These are phyloP conservation scores for Drosera spatulata DNA, from an alignment of 179 eudicot genomes.

Conservation along the genomic window DNA sequence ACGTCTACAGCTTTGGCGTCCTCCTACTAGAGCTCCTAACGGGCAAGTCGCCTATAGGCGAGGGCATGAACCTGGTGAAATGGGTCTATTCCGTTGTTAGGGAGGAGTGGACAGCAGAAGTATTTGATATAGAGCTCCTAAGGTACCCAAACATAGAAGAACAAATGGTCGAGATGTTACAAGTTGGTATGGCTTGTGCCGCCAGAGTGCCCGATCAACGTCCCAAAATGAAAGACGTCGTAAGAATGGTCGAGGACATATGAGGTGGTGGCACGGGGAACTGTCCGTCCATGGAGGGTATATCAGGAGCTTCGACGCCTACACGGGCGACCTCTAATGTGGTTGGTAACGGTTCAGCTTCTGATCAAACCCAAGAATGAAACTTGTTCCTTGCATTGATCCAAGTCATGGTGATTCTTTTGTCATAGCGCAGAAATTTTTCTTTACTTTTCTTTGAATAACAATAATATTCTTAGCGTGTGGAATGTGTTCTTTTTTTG, in stretches of 20 bases:
- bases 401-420: no score
- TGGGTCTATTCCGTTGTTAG: slow-evolving; percentile 38
- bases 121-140: slow-evolving; percentile 66
- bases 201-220: slow-evolving; percentile 34
- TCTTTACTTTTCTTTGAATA: no score
- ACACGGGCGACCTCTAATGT: not conserved
- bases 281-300: slow-evolving; percentile 6
- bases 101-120: slow-evolving; percentile 78
- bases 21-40: slow-evolving; percentile 74
- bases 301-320: slow-evolving; percentile 22
- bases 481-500: no score
- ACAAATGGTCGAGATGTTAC: slow-evolving; percentile 40
- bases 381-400: no score
- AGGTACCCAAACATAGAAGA: slow-evolving; percentile 32
- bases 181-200: slow-evolving; percentile 38
- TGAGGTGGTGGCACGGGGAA: slow-evolving; percentile 13
- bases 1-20: slow-evolving; percentile 74
- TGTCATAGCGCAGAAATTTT: no score
- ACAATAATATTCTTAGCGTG: no score
- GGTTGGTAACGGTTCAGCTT: slow-evolving; percentile 15
- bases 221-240: slow-evolving; percentile 29
- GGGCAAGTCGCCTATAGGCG: slow-evolving; percentile 54
- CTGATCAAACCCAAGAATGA: not conserved
- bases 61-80: slow-evolving; percentile 48
- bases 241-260: slow-evolving; percentile 33